Conservation (phyloP, 2,329 filamentous ascomycete species). For the Shiraia bambusicola region DNA sequence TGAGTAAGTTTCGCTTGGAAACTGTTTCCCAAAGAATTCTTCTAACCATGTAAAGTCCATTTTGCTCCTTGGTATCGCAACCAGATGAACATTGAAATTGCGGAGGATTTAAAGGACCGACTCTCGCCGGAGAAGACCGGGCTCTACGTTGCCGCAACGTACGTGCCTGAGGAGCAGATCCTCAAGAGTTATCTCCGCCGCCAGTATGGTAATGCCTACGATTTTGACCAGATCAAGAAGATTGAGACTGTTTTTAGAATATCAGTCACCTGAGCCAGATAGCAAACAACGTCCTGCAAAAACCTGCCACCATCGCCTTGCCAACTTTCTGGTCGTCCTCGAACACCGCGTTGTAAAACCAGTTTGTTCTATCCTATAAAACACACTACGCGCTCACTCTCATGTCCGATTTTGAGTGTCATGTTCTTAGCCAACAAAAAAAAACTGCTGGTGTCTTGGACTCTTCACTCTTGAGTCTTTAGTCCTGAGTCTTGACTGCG, state of each 20-base stretch:
- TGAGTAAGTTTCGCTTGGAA: conserved; percentile 23
- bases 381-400: no score
- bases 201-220: conserved; percentile 63
- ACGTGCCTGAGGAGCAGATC: conserved; percentile 48
- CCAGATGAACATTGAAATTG: conserved; percentile 58
- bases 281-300: no score
- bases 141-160: conserved; percentile 56
- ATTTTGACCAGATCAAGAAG: conserved; percentile 55
- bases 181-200: conserved; percentile 55
- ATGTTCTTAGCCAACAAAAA: no score
- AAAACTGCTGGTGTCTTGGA: no score
- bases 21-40: neutral
- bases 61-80: conserved; percentile 63
- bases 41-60: conserved; percentile 38
- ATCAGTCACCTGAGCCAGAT: neutral
- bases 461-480: no score
- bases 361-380: no score
- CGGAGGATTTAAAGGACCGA: conserved; percentile 51
- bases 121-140: conserved; percentile 46
- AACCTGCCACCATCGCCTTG: no score
- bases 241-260: conserved; percentile 31
- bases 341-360: neutral
- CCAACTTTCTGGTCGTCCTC: no score
- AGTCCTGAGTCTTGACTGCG: no score
- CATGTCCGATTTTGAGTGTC: no score